Percentiles rank a stretch among this genome's conserved stretches.
phyloP scores from a whole-genome alignment of 768 basidiomycete species.

The Paxillus ammoniavirescens region DNA sequence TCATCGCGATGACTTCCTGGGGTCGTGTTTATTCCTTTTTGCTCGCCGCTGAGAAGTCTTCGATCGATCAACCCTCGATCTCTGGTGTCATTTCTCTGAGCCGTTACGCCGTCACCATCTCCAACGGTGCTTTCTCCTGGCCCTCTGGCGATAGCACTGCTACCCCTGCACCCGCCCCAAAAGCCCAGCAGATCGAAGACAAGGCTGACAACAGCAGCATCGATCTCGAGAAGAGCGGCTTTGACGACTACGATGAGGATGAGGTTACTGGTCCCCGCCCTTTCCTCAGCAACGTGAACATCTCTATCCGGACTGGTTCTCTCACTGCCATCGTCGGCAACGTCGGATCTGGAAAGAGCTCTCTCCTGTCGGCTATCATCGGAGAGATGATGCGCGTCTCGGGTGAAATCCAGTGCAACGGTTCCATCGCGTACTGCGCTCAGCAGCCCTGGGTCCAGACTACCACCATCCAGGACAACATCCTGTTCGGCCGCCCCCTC shows the following conservation, averaged over 20 bases:
- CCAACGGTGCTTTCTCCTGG: constrained; percentile 25
- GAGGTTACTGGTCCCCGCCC: constrained; percentile 8
- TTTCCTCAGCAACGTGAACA: constrained; percentile 20
- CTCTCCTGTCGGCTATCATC: constrained; percentile 28
- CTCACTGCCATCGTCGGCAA: constrained; percentile 27
- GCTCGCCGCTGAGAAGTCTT: constrained; percentile 24
- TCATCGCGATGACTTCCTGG: constrained; percentile 27
- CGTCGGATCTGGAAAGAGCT: constrained; percentile 30
- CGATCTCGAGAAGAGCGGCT: constrained; percentile 4
- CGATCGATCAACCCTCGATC: neutral
- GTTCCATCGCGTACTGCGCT: constrained; percentile 32
- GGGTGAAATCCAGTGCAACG: constrained; percentile 21
- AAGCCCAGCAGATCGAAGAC: neutral
- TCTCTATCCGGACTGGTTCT: constrained; percentile 20
- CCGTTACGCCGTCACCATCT: constrained; percentile 19
- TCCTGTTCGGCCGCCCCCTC: constrained; percentile 29
- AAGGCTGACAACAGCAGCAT: constrained; percentile 8
- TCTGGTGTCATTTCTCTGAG: constrained; percentile 8
- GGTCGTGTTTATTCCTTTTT: constrained; percentile 28
- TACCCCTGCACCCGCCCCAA: neutral
- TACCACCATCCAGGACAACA: constrained; percentile 30
- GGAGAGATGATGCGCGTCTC: constrained; percentile 29
- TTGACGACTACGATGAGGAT: constrained; percentile 1
- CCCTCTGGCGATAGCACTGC: constrained; percentile 8
- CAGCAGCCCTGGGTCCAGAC: constrained; percentile 33